Evolutionary conservation across 2,329 filamentous ascomycete species (phyloP).

Genomic region (Cercospora brassicicola): DNA sequence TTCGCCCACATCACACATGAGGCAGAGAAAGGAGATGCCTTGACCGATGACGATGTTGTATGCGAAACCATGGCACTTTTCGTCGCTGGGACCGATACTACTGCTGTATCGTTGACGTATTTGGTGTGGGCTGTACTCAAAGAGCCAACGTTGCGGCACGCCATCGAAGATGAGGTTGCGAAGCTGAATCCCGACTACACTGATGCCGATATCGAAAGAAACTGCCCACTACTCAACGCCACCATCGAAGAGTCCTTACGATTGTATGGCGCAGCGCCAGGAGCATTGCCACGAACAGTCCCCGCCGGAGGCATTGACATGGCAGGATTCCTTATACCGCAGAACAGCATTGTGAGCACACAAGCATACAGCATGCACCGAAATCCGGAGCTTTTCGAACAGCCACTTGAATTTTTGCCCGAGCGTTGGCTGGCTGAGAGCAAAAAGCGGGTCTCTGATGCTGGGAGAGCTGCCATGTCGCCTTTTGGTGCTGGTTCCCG

Average conservation of each 20-base stretch:
- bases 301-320: constrained; percentile 31
- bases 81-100: constrained; percentile 39
- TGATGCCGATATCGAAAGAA: constrained; percentile 29
- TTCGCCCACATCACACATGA: constrained; percentile 34
- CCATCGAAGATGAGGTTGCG: constrained; percentile 33
- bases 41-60: constrained; percentile 34
- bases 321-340: constrained; percentile 30
- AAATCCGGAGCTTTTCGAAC: constrained; percentile 28
- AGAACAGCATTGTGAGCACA: constrained; percentile 30
- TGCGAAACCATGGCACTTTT: constrained; percentile 35
- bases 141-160: constrained; percentile 24
- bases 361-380: constrained; percentile 36
- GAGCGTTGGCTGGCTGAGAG: constrained; percentile 25
- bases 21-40: constrained; percentile 29
- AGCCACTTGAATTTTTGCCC: constrained; percentile 33
- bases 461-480: constrained; percentile 30
- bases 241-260: constrained; percentile 37
- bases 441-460: constrained; percentile 19
- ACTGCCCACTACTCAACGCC: constrained; percentile 29
- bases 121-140: constrained; percentile 34
- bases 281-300: constrained; percentile 32
- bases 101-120: constrained; percentile 36
- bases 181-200: constrained; percentile 22
- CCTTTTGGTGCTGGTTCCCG: constrained; percentile 35
- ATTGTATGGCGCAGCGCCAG: constrained; percentile 38